Evolutionary conservation across 805 yeast species (phyloP).

Genomic region (Yueomyces sp.): DNA sequence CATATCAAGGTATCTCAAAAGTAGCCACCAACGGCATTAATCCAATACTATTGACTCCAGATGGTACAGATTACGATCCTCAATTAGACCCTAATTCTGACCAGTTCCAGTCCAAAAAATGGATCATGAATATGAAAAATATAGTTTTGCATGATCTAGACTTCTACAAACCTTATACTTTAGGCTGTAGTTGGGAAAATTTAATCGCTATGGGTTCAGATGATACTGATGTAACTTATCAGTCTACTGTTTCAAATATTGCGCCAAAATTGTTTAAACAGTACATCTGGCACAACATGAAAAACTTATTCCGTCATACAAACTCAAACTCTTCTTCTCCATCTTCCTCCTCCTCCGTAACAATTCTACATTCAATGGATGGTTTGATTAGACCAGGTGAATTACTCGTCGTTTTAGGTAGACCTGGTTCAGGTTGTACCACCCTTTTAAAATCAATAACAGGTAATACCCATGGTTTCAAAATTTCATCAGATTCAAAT

Average conservation of each 20-base stretch:
- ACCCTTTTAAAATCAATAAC: constrained; percentile 46
- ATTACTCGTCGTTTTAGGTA: constrained; percentile 58
- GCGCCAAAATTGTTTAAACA: constrained; percentile 14
- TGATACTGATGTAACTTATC: constrained; percentile 51
- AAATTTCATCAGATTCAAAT: constrained; percentile 30
- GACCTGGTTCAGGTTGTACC: constrained; percentile 68
- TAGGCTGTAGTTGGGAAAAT: constrained; percentile 46
- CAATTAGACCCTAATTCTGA: constrained; percentile 45
- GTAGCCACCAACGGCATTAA: constrained; percentile 7
- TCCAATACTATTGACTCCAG: constrained; percentile 6
- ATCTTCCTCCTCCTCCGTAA: background rate
- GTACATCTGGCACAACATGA: constrained; percentile 7
- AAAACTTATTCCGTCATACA: constrained; percentile 23
- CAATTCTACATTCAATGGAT: constrained; percentile 38
- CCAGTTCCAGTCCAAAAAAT: constrained; percentile 41
- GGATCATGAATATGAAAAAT: constrained; percentile 49
- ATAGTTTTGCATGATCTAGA: constrained; percentile 44
- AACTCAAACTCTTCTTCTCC: background rate
- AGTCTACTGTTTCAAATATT: constrained; percentile 41
- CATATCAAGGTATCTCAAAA: constrained; percentile 2
- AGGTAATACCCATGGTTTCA: constrained; percentile 43
- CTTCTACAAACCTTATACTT: constrained; percentile 39
- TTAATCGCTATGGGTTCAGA: constrained; percentile 47
- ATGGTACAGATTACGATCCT: constrained; percentile 23
- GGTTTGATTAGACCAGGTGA: constrained; percentile 51